Base-by-base conservation (phyloP, 1,139 yeast species). In the Kodamaea derodonti region DNA sequence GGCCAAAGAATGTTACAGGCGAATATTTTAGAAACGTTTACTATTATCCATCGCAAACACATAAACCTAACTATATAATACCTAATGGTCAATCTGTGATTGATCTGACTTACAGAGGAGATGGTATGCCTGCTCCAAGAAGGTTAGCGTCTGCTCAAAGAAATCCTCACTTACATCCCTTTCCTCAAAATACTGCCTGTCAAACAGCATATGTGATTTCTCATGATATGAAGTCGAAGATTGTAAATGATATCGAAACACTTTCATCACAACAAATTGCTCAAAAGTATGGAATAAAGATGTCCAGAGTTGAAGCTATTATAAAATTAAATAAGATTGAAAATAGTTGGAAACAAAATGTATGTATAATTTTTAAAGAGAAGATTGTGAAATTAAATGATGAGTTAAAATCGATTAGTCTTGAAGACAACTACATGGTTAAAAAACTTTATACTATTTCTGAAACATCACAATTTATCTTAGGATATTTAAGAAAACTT, bases 231-330 rank as follows among this genome's bases (percentile, higher is more conserved):
- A 84, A 82, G 56, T 56, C 60, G 23, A 65, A 71, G 32, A 83
- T 92, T 30, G 71, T 76, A 38, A 62, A 68, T 32, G 90, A 79
- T 36, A 69, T 80, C 37, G 65, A 62, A 20, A 65, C 62, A 27
- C 51, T 70, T 32, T 73, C 82, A 33, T 64, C 79, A 24, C 95
- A 85, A 57, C 83, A 80, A 48, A 79, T 85, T 35, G 92, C 97
- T 12, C 78, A 83, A 46, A 78, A 77, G 50, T 82, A 80, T 51
- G 92, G 95, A 5, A 68, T 92, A 41, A 84, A 86, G 51, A 75
- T 88, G 44, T 85, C 88, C 36, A 75, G 97, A 56, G 72, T 92
- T 22, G 96, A 88, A 53, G 97, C 97, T 13, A 71, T 90, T 42
- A 66, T 85, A 20, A 79, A 76, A 55, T 72, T 92, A 46, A 68